A percentile compares a stretch with the other conserved stretches of the same genome.
phyloP scores from a whole-genome alignment of 2,329 filamentous ascomycete genomes.

The Aspergillus versicolor region DNA sequence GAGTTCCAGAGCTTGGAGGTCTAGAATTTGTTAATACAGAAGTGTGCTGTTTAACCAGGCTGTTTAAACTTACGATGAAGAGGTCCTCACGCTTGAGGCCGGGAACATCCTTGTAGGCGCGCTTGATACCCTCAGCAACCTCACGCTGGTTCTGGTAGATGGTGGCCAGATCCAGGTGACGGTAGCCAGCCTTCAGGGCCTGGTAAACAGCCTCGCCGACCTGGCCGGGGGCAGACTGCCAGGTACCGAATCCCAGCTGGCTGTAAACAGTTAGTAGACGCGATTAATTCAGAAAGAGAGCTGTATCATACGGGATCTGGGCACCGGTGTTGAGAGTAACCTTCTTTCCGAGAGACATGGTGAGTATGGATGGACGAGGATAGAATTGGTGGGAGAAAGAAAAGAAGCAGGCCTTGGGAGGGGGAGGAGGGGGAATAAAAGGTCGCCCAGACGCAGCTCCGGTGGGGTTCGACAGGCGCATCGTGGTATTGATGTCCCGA shows the following conservation, averaged over 20 bases:
- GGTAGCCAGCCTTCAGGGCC: slow-evolving; percentile 41
- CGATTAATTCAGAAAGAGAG: not conserved
- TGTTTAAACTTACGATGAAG: slow-evolving; percentile 32
- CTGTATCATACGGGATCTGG: slow-evolving; percentile 38
- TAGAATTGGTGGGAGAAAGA: not conserved
- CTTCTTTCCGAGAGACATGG: slow-evolving; percentile 43
- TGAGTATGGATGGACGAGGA: slow-evolving; percentile 3
- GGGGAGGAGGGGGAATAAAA: slow-evolving; percentile 3
- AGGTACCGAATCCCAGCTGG: slow-evolving; percentile 42
- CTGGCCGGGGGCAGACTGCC: slow-evolving; percentile 41
- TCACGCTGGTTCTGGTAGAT: slow-evolving; percentile 43
- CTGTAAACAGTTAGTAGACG: slow-evolving; percentile 19
- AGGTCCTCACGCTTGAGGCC: slow-evolving; percentile 43
- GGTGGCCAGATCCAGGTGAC: slow-evolving; percentile 41
- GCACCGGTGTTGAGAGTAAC: slow-evolving; percentile 39
- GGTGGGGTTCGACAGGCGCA: slow-evolving; percentile 13
- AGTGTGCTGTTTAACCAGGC: not conserved
- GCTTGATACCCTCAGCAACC: slow-evolving; percentile 35
- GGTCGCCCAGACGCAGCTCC: slow-evolving; percentile 11
- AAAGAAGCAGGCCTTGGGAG: not conserved
- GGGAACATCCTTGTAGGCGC: slow-evolving; percentile 37
- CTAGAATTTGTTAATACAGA: slow-evolving; percentile 19
- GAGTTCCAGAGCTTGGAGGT: slow-evolving; percentile 64
- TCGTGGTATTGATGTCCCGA: not conserved
- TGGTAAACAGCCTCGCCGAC: slow-evolving; percentile 41